phyloP scores from a whole-genome alignment of 495 filamentous ascomycete species.

The Penicillium pulvis region DNA sequence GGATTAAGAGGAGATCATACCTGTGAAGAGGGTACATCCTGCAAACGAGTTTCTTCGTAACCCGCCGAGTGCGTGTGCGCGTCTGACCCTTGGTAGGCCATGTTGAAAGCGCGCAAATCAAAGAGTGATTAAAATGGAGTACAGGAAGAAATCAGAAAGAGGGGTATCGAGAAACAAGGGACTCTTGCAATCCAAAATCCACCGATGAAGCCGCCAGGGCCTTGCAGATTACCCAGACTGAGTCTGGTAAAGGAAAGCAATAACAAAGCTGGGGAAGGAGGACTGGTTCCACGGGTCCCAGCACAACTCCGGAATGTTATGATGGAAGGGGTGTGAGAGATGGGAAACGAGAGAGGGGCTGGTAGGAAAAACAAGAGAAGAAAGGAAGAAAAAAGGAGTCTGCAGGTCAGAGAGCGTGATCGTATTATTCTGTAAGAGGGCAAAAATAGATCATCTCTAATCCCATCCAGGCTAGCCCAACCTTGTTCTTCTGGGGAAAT shows the following conservation, averaged over 20 bases:
- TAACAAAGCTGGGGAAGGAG: conserved; percentile 6
- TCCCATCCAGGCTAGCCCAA: conserved; percentile 11
- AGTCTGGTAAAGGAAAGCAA: conserved; percentile 8
- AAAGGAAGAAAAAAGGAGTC: conserved; percentile 4
- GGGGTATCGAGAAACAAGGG: conserved; percentile 28
- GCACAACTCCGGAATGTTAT: conserved; percentile 3
- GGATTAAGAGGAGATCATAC: conserved; percentile 11
- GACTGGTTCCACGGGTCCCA: not conserved
- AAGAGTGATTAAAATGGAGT: conserved; percentile 12
- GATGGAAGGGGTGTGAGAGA: conserved; percentile 13
- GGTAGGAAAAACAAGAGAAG: conserved; percentile 13
- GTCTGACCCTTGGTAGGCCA: conserved; percentile 55
- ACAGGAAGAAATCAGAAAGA: not conserved
- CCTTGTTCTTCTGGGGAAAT: conserved; percentile 3
- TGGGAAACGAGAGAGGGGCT: conserved; percentile 12
- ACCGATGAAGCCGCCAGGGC: conserved; percentile 26
- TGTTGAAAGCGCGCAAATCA: conserved; percentile 39
- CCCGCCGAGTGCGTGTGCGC: conserved; percentile 41
- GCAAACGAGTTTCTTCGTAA: conserved; percentile 60
- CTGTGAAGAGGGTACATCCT: conserved; percentile 59
- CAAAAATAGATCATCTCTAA: conserved; percentile 33
- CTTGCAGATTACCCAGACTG: conserved; percentile 8
- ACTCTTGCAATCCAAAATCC: conserved; percentile 4
- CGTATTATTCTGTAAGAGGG: conserved; percentile 14
- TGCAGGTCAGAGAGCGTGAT: conserved; percentile 12